Base-by-base conservation (phyloP, 106 monocot species). In the Cymbidium sinense region DNA sequence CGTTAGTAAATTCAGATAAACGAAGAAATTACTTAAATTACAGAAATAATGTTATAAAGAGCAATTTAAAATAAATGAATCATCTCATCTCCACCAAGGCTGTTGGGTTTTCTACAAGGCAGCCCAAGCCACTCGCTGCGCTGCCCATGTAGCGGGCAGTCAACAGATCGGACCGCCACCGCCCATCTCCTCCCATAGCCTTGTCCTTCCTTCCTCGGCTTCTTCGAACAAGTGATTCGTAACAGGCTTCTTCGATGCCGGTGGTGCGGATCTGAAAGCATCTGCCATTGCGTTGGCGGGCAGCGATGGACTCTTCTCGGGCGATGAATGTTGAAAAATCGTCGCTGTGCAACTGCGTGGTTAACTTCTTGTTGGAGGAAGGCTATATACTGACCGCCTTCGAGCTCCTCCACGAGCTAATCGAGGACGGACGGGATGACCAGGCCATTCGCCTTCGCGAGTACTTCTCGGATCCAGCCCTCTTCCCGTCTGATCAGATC, bases 281-380 rank as follows among this genome's bases (percentile, higher is more conserved):
- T 23, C 36, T 18, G 21, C 50, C n/a, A 70, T 31, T 20, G 35
- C 20, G 39, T 20, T 37, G 8, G 28, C 28, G 8, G 37, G 61
- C 12, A 28, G 73, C 78, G 41, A 62, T 67, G 81, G 62, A 77
- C 41, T 37, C 79, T 43, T 61, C 77, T 76, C 25, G 73, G 61
- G 70, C 64, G 23, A 85, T 83, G 89, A 91, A 90, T 70, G 94
- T 86, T 75, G 86, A 92, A 78, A 83, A 82, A 77, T 86, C 96
- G 23, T 98, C 96, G 43, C 86, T 98, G 71, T 94, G 96, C 88
- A 98, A 98, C 79, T 98, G 94, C 81, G 96, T 98, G 9, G 96
- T 98, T 72, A 94, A 98, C 76, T 98, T 94, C 82, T 82, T 98
- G 61, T 82, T 98, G 47, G 83, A 94, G 79, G 96, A 98, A 86